phyloP scores from a whole-genome alignment of 2,329 filamentous ascomycete species.

The Mycocentrospora acerina region DNA sequence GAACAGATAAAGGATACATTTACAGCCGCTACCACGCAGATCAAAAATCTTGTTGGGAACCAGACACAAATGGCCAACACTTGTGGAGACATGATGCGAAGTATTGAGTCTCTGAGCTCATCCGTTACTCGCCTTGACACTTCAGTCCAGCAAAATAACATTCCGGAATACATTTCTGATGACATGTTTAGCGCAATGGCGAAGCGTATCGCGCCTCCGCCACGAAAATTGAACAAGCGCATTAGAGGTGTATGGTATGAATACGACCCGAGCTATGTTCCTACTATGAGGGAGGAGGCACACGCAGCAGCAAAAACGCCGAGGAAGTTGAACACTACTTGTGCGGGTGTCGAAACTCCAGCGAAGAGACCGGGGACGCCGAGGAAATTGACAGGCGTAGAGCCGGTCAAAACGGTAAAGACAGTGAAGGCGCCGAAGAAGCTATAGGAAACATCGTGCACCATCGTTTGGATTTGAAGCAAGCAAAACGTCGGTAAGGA shows the following conservation, averaged over 20 bases:
- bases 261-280: slow-evolving; percentile 24
- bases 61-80: slow-evolving; percentile 31
- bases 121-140: slow-evolving; percentile 20
- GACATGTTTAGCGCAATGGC: slow-evolving; percentile 15
- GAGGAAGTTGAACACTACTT: too few relatives aligned
- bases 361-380: too few relatives aligned
- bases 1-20: slow-evolving; percentile 31
- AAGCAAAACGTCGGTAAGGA: too few relatives aligned
- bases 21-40: slow-evolving; percentile 28
- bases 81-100: slow-evolving; percentile 32
- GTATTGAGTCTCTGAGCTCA: slow-evolving; percentile 23
- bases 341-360: too few relatives aligned
- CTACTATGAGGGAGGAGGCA: too few relatives aligned
- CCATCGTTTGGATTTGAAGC: too few relatives aligned
- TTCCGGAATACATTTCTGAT: slow-evolving; percentile 5
- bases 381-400: too few relatives aligned
- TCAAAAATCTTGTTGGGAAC: slow-evolving; percentile 28
- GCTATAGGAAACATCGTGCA: too few relatives aligned
- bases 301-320: slow-evolving; percentile 1
- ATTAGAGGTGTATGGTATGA: slow-evolving; percentile 42
- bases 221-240: slow-evolving; percentile 35
- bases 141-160: slow-evolving; percentile 12
- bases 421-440: too few relatives aligned
- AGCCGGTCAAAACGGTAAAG: too few relatives aligned
- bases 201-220: slow-evolving; percentile 29